Evolutionary conservation across 345 rosid species (phyloP), one percentile per base, ranked within the genome.

Genomic region (Reutealis trisperma): DNA sequence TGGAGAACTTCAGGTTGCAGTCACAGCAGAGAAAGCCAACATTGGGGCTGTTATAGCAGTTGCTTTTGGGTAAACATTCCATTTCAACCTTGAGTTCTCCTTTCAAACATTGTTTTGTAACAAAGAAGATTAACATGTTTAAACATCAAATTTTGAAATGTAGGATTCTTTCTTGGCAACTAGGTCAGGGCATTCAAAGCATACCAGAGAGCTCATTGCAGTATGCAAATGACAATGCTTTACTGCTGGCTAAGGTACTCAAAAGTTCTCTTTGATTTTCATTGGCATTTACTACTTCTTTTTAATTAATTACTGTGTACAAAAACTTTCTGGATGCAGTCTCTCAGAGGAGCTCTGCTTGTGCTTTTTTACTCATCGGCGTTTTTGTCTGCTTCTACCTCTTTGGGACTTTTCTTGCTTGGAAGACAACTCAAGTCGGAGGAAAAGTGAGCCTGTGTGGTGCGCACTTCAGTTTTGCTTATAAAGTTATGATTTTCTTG

Each of bases 181-280:
- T 94, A 58, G 88, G 82, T 79, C 93, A 87, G 77, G 94, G 98
- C 54, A 62, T 94, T 61, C 97, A 89, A 83, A 88, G 72, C 84
- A 81, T 72, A 80, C 97, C 97, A 11, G 97, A 93, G 84, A 88
- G 86, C 85, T 93, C 98, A 75, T 66, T 93, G 82, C 88, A 93
- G 82, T 93, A 90, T 81, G 94, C 99, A 76, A 95, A 91, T 82
- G 97, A 91, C 83, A 95, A 93, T 83, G 99, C 99, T 14, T 79
- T 92, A 80, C 76, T 76, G 77, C 89, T 95, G 22, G 97, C 85
- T 55, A 90, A 95, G 98, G 98, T 94, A 61, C 22, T 79, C 61
- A 65, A 82, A 41, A 70, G 63, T 49, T 16, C 24, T 61, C 21
- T 34, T 8, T 18, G 62, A 27, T 47, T 25, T 68, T 12, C 15